Conservation (phyloP, 306 rosid species). For the Rosa chinensis region DNA sequence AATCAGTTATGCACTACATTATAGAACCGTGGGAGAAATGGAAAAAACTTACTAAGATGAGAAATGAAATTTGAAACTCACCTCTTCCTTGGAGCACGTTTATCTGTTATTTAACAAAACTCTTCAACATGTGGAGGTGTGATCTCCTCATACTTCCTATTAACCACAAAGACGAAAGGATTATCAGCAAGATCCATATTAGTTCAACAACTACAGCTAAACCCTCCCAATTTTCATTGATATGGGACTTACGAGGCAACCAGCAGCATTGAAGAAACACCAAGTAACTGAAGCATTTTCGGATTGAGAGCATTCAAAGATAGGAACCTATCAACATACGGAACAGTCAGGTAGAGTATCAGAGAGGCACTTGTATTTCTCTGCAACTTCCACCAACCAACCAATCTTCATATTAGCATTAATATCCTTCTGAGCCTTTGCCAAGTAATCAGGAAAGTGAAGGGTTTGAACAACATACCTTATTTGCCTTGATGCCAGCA, state of each 20-base stretch:
- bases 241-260: conserved; percentile 73
- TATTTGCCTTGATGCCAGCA: neutral
- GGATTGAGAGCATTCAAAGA: conserved; percentile 46
- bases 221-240: neutral
- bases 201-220: neutral
- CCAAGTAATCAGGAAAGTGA: conserved; percentile 56
- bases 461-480: neutral
- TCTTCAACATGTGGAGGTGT: conserved; percentile 79
- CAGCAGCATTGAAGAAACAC: conserved; percentile 67
- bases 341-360: conserved; percentile 63
- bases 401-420: conserved; percentile 73
- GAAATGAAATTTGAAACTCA: conserved; percentile 10
- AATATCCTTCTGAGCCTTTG: conserved; percentile 63
- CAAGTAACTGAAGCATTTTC: conserved; percentile 65
- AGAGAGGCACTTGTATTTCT: conserved; percentile 68
- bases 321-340: conserved; percentile 62
- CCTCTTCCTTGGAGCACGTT: conserved; percentile 75
- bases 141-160: conserved; percentile 87
- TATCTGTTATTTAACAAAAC: conserved; percentile 73
- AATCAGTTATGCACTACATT: neutral
- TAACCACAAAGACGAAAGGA: neutral
- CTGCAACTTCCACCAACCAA: conserved; percentile 93
- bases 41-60: neutral
- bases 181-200: neutral
- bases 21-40: neutral